Evolutionary conservation across 495 filamentous ascomycete species (phyloP).

Genomic region (Corynascus novoguineensis): DNA sequence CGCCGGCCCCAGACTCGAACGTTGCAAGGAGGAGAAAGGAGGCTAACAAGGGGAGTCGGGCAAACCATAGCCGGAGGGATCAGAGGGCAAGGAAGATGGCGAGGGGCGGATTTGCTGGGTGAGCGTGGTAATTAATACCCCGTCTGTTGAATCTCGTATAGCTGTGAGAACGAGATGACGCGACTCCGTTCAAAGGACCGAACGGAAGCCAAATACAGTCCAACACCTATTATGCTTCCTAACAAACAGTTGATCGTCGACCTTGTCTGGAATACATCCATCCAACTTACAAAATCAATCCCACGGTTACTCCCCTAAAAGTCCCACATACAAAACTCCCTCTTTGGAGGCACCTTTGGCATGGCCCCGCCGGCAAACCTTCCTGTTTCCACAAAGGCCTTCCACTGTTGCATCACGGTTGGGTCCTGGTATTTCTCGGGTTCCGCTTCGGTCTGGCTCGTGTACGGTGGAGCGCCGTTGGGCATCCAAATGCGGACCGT

Average conservation of each 20-base stretch:
- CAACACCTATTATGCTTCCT: no score
- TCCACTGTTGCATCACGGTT: slow-evolving; percentile 50
- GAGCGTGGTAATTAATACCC: no score
- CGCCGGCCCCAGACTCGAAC: slow-evolving; percentile 51
- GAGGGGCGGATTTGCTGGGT: slow-evolving; percentile 31
- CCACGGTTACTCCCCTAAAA: slow-evolving; percentile 41
- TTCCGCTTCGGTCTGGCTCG: slow-evolving; percentile 48
- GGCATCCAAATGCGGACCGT: slow-evolving; percentile 62
- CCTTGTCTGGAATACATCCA: not conserved
- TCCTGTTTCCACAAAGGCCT: slow-evolving; percentile 54
- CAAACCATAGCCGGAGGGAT: slow-evolving; percentile 63
- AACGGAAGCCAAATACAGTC: no score
- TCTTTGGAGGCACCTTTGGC: slow-evolving; percentile 66
- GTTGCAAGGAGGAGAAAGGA: slow-evolving; percentile 55
- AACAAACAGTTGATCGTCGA: not conserved
- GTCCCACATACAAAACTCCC: slow-evolving; percentile 67
- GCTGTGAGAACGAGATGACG: no score
- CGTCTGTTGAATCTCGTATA: no score
- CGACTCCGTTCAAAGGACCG: no score
- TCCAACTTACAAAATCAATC: not conserved
- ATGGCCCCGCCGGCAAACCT: slow-evolving; percentile 58
- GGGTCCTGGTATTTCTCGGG: slow-evolving; percentile 41
- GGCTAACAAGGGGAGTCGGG: slow-evolving; percentile 56
- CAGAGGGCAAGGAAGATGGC: slow-evolving; percentile 75
- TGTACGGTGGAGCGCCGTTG: slow-evolving; percentile 58